Evolutionary conservation across 331 rosid species (phyloP).

Genomic region (Pyrus hybrid): DNA sequence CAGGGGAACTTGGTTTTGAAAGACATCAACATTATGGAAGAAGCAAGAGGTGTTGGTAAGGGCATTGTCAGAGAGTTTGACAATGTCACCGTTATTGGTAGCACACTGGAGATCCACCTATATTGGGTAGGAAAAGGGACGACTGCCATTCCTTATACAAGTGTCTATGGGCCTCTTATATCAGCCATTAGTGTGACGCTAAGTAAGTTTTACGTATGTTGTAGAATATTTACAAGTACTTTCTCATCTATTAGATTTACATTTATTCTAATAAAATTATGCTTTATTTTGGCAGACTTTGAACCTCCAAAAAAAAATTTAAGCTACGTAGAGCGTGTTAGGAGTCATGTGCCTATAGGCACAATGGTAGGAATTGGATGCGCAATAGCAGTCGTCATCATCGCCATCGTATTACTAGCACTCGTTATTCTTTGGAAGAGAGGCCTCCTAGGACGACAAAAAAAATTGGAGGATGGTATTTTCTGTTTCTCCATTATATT

Average conservation of each 20-base stretch:
- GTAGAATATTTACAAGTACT: background rate
- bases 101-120: slow-evolving; percentile 65
- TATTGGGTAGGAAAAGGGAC: slow-evolving; percentile 91
- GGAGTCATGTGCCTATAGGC: no score
- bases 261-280: no score
- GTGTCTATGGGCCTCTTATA: slow-evolving; percentile 83
- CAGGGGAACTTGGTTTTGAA: slow-evolving; percentile 44
- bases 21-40: slow-evolving; percentile 49
- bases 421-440: no score
- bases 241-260: no score
- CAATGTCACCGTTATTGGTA: slow-evolving; percentile 38
- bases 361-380: no score
- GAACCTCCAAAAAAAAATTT: no score
- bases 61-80: slow-evolving; percentile 21
- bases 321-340: no score
- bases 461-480: background rate
- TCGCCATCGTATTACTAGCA: no score
- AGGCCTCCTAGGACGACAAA: background rate
- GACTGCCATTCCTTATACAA: slow-evolving; percentile 48
- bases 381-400: no score
- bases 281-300: no score
- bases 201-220: slow-evolving; percentile 28
- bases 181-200: slow-evolving; percentile 68
- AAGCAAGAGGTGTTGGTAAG: slow-evolving; percentile 58
- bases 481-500: background rate